Percentiles rank a stretch among this genome's conserved stretches.
phyloP scores from a whole-genome alignment of 2,329 filamentous ascomycete species.

The Colletotrichum chlorophyti region DNA sequence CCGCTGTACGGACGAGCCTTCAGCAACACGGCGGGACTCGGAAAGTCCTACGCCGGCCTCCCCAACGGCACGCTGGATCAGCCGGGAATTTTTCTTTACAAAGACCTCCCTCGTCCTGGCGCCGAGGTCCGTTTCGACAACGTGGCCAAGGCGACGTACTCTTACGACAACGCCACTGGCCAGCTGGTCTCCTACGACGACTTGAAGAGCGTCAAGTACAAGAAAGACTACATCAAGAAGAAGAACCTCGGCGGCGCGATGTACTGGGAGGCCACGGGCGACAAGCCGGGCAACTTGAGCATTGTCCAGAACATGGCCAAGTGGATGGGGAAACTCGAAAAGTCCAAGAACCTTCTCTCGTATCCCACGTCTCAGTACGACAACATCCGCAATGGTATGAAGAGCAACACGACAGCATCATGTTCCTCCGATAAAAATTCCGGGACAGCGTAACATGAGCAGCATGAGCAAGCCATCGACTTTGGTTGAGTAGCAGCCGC shows the following conservation, averaged over 20 bases:
- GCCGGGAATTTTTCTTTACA: constrained; percentile 79
- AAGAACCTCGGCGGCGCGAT: constrained; percentile 76
- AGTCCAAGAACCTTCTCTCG: constrained; percentile 6
- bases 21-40: constrained; percentile 64
- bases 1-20: constrained; percentile 59
- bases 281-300: constrained; percentile 59
- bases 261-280: constrained; percentile 85
- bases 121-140: constrained; percentile 64
- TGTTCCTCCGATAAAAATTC: not conserved
- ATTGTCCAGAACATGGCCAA: constrained; percentile 12
- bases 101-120: constrained; percentile 70
- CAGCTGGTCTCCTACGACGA: constrained; percentile 78
- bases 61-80: constrained; percentile 74
- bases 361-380: constrained; percentile 19
- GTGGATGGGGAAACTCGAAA: constrained; percentile 5
- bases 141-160: constrained; percentile 71
- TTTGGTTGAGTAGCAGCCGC: no score
- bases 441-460: no score
- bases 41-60: constrained; percentile 67
- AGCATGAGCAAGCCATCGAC: no score
- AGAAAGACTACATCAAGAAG: constrained; percentile 69
- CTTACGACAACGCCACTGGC: constrained; percentile 65
- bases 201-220: constrained; percentile 63
- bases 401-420: not conserved
- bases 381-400: constrained; percentile 15